These are phyloP conservation scores for Kurtzmaniella natalensis DNA, from an alignment of 1,139 yeast genomes.

Conservation along the genomic window DNA sequence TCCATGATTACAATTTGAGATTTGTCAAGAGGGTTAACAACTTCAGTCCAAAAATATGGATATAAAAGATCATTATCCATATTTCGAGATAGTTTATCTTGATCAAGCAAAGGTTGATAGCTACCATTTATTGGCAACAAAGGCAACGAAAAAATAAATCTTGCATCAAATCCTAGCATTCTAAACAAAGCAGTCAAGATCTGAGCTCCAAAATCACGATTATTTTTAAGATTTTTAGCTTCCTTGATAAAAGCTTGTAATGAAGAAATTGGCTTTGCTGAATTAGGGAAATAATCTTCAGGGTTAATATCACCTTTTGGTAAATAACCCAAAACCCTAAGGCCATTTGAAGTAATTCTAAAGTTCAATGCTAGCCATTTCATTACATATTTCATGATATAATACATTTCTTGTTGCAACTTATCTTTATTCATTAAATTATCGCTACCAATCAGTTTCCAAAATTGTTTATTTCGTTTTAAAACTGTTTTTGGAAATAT, in stretches of 20 bases:
- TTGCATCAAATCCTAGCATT: slow-evolving; percentile 28
- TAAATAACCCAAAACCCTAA: slow-evolving; percentile 30
- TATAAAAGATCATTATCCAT: slow-evolving; percentile 33
- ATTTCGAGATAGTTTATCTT: slow-evolving; percentile 18
- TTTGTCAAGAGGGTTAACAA: slow-evolving; percentile 28
- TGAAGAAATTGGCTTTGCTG: slow-evolving; percentile 14
- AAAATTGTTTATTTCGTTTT: slow-evolving; percentile 14
- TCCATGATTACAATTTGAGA: slow-evolving; percentile 28
- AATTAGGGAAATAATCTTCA: slow-evolving; percentile 19
- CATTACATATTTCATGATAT: slow-evolving; percentile 29
- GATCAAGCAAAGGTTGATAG: slow-evolving; percentile 24
- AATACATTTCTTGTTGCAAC: slow-evolving; percentile 17
- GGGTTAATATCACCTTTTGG: slow-evolving; percentile 13
- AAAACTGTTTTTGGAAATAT: slow-evolving; percentile 22
- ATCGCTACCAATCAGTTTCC: slow-evolving; percentile 1
- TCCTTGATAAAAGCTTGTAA: slow-evolving; percentile 14
- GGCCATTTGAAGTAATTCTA: slow-evolving; percentile 29
- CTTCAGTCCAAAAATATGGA: slow-evolving; percentile 41
- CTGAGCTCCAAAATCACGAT: slow-evolving; percentile 37
- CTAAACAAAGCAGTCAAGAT: slow-evolving; percentile 30
- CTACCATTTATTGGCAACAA: slow-evolving; percentile 15
- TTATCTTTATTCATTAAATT: neutral
- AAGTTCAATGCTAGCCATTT: slow-evolving; percentile 38
- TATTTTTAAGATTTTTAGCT: slow-evolving; percentile 26
- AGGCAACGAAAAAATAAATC: slow-evolving; percentile 34